A percentile compares a stretch with the other conserved stretches of the same genome.
phyloP scores from a whole-genome alignment of 106 monocot genomes.

The Platanthera zijinensis region DNA sequence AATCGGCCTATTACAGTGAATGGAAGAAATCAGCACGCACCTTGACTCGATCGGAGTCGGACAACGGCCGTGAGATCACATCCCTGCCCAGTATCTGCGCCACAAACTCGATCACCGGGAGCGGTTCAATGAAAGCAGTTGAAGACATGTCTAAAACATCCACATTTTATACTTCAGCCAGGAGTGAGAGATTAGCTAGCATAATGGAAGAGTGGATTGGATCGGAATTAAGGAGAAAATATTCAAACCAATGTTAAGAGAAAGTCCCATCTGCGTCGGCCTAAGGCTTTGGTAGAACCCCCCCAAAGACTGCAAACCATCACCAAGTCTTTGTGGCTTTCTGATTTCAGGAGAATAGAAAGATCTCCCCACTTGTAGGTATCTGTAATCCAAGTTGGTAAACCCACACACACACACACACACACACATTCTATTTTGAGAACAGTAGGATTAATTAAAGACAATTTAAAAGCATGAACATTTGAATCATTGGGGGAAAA shows the following conservation, averaged over 20 bases:
- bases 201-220: not conserved
- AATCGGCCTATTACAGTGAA: too few species aligned
- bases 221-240: not conserved
- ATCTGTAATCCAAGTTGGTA: slow-evolving; percentile 29
- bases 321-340: slow-evolving; percentile 73
- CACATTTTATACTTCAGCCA: not conserved
- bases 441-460: too few species aligned
- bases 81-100: slow-evolving; percentile 75
- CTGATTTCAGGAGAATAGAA: slow-evolving; percentile 85
- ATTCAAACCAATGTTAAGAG: slow-evolving; percentile 76
- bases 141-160: slow-evolving; percentile 69
- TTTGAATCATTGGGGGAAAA: not conserved
- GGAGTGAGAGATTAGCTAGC: not conserved
- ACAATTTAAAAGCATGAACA: not conserved
- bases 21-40: slow-evolving; percentile 18
- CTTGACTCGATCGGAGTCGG: slow-evolving; percentile 87
- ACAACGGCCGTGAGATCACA: slow-evolving; percentile 59
- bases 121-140: slow-evolving; percentile 91
- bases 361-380: slow-evolving; percentile 56
- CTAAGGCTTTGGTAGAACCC: slow-evolving; percentile 95
- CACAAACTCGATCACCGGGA: slow-evolving; percentile 81
- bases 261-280: slow-evolving; percentile 92
- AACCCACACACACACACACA: not conserved
- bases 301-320: slow-evolving; percentile 82
- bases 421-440: too few species aligned